Percentiles rank a stretch among this genome's conserved stretches.
Conservation (phyloP, 495 filamentous ascomycete genomes). For the Lasiosphaeria ovina region DNA sequence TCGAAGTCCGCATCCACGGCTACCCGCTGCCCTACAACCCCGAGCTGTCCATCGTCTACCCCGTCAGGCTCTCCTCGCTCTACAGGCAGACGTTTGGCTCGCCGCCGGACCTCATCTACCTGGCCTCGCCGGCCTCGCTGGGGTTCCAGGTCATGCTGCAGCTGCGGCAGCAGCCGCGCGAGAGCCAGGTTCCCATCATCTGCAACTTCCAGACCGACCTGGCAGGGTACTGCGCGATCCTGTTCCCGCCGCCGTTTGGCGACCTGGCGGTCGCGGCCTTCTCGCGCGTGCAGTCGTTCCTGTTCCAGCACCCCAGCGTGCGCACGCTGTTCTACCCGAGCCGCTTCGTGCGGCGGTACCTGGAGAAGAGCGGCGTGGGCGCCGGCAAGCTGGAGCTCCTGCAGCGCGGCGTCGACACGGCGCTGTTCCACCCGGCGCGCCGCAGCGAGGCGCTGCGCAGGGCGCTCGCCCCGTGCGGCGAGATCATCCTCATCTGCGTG, state of each 20-base stretch:
- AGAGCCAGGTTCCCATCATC: constrained; percentile 49
- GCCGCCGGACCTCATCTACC: constrained; percentile 57
- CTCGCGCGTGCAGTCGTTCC: constrained; percentile 54
- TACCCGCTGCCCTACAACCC: constrained; percentile 65
- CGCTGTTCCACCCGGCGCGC: constrained; percentile 50
- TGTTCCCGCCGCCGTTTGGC: constrained; percentile 58
- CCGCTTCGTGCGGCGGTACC: constrained; percentile 53
- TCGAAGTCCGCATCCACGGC: constrained; percentile 54
- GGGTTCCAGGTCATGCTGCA: constrained; percentile 62
- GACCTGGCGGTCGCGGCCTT: constrained; percentile 54
- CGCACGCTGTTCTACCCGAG: constrained; percentile 63
- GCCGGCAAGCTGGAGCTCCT: constrained; percentile 50
- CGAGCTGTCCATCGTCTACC: constrained; percentile 61
- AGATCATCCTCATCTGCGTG: constrained; percentile 59
- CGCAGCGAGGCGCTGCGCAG: constrained; percentile 46
- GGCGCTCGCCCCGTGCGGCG: constrained; percentile 53
- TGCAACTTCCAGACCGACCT: constrained; percentile 68
- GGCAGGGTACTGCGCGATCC: constrained; percentile 58
- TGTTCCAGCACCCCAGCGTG: constrained; percentile 56
- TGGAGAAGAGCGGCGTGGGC: constrained; percentile 50
- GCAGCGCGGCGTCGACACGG: constrained; percentile 60
- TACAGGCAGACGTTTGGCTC: constrained; percentile 50
- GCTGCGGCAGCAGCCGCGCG: constrained; percentile 52
- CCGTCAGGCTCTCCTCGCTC: constrained; percentile 55
- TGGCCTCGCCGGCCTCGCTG: constrained; percentile 62